Evolutionary conservation across 257 asterid species (phyloP).

Genomic region (Salvia miltiorrhiza): DNA sequence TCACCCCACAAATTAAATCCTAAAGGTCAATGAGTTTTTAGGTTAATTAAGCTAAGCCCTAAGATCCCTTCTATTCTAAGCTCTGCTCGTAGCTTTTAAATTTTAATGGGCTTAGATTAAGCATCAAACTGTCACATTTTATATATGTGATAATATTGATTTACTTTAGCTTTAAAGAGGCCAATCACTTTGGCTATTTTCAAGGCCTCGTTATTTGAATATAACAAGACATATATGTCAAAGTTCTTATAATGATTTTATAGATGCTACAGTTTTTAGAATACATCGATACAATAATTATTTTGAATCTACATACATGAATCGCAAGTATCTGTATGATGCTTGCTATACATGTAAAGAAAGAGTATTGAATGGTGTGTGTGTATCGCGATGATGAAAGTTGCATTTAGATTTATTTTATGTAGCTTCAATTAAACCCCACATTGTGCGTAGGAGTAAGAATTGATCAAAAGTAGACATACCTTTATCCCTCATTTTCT

Average conservation of each 20-base stretch:
- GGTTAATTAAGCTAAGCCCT: background rate
- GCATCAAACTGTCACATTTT: background rate
- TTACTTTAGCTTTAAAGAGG: background rate
- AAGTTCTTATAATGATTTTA: background rate
- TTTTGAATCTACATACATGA: too few species aligned
- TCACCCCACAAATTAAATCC: background rate
- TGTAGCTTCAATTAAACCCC: too few species aligned
- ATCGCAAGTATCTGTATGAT: too few species aligned
- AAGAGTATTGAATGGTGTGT: too few species aligned
- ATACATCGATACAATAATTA: background rate
- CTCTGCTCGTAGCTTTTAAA: background rate
- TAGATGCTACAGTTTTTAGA: background rate
- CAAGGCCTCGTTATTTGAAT: background rate
- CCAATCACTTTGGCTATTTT: background rate
- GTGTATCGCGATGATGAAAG: too few species aligned
- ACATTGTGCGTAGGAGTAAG: too few species aligned
- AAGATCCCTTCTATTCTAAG: background rate
- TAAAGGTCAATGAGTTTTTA: background rate
- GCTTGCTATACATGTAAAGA: too few species aligned
- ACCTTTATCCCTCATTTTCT: too few species aligned
- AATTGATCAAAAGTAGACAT: too few species aligned
- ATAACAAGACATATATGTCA: background rate
- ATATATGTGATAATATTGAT: background rate
- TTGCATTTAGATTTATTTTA: too few species aligned
- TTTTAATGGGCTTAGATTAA: background rate